Base-by-base conservation (phyloP, 768 basidiomycete species). In the Lanmaoa pseudosensibilis region DNA sequence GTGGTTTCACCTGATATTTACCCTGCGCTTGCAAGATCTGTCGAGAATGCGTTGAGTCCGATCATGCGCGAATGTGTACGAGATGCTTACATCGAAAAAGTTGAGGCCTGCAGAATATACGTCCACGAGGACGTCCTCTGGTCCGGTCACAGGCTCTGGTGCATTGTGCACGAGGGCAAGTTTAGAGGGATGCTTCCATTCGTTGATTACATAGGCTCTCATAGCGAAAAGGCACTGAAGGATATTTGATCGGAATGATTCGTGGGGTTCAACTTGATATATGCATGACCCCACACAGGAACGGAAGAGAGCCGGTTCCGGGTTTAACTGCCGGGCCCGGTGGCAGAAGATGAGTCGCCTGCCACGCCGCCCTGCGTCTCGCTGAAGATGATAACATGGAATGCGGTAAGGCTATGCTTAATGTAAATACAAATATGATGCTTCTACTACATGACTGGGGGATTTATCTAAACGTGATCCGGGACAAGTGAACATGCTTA, bases 1-100 rank as follows among this genome's bases (percentile, higher is more conserved):
- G 82, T 0, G 91, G 92, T 66, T 94, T 87, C 52, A 73, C 71
- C 66, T 96, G 94, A 69, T 96, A 90, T 76, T 90, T 94, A 46
- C 94, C 94, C 72, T 94, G 92, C 0, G 85, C 77, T 75, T 94
- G 92, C 27, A 96, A 75, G 60, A 93, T 92, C 85, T 90, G 58
- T 19, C 33, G 41, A 46, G 34, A 54, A 59, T 19, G 50, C 3
- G n/a, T 21, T 58, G 18, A 44, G 54, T 46, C 27, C 27, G 27
- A 4, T 27, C 19, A 19, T 36, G 27, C 2, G 25, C 25, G n/a
- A 19, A 75, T 58, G 58, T 67, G 46, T 12, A 41, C 32, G 30
- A 47, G 19, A 51, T 23, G 65, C 74, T 47, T 64, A 85, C 84
- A 65, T 86, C 84, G 67, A 91, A 91, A 74, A 89, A 92, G 69